Base-by-base conservation (phyloP, 75 land plant species). In the Chamaecyparis obtusa region DNA sequence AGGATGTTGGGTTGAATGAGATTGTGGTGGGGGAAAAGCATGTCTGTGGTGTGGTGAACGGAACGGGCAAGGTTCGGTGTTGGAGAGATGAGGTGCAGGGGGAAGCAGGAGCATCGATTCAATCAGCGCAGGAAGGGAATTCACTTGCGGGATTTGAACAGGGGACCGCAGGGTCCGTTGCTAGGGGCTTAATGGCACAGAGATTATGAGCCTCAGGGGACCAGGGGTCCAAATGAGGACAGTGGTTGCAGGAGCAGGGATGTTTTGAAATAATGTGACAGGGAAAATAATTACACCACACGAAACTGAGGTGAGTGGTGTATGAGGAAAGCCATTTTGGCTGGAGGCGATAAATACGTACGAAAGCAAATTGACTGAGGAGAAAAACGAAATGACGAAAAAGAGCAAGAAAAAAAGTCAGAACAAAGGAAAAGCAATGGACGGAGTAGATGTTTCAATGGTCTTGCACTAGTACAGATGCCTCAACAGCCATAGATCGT, bases 11-110 rank as follows among this genome's bases (percentile, higher is more conserved):
- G 0, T 48, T 93, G 39, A 15, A 48, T 35, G 90, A 88, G 8
- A 86, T 94, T 84, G 46, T 88, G 14, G 89, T 92, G 48, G 98
- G 98, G 0, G 92, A 90, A 10, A 79, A 82, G 36, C 96, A 94
- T 43, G 87, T 94, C 16, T 94, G 95, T 85, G 95, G 93, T 35
- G 60, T 93, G 80, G 77, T 41, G 51, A 83, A 84, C 35, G 88
- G 49, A 0, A 77, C 76, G 0, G 72, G 84, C 1, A 11, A 11
- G 4, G 55, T 89, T 2, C 81, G 16, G 14, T 93, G 94, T 86
- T 95, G 97, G 94, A 56, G 95, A 16, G 85, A 90, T 15, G 89
- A 74, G 1, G 37, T 76, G 37, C 21, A 14, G 8, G 7, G 46
- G 17, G n/a, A 15, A 33, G 44, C 21, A 46, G 75, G 19, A 10